Base-by-base conservation (phyloP, 257 asterid species). In the Scutellaria minor region DNA sequence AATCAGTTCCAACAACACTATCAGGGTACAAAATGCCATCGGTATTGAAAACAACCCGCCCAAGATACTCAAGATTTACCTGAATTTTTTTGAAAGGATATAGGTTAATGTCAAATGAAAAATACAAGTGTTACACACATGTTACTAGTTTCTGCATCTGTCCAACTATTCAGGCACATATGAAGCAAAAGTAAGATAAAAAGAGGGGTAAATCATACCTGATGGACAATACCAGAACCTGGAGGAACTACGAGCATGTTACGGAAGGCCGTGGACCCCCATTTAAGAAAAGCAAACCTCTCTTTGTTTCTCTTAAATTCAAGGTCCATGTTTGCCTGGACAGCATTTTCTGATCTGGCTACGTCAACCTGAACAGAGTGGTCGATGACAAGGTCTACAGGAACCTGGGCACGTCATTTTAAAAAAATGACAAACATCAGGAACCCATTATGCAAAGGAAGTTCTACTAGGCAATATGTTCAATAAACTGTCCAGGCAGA, bases 211-310 rank as follows among this genome's bases (percentile, higher is more conserved):
- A 42, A 42, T 10, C 9, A 64, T 83, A 93, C 98, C 96, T 93
- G 98, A 54, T 93, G 98, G 65, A 93, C 97, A 75, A 93, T 93
- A 62, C 98, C 97, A 61, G 98, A 93, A 74, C 98, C 98, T 73
- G 98, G 96, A 77, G 98, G 98, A 77, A 93, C 97, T 70, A 93
- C 97, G 55, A 93, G 98, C 98, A 90, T 90, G 68, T 90, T 90
- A 73, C 42, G 85, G 81, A 90, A 93, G 78, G 98, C 96, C 41
- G 83, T 84, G 37, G 98, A 90, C 41, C 98, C 97, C 98, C 98
- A 93, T 72, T 91, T 90, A 8, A 93, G 97, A 64, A 93, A 93
- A 72, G 95, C 97, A 83, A 93, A 93, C 68, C 97, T 93, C 83
- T 93, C 98, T 55, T 77, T 84, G 80, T 93, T 93, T 81, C 97